phyloP scores from a whole-genome alignment of 805 yeast species.

The Hanseniaspora valbyensis region DNA sequence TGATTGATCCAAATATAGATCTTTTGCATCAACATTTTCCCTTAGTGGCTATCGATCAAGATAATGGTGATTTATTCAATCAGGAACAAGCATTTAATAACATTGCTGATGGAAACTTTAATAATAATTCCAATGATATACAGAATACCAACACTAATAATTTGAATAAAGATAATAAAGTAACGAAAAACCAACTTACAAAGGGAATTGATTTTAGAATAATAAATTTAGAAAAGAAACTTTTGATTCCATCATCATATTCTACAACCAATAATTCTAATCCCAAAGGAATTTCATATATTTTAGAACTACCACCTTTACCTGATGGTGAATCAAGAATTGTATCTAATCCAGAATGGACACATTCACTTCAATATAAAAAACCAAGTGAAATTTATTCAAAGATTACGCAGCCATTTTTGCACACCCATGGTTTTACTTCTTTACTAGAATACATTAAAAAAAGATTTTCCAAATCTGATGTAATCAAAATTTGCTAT shows the following conservation, averaged over 20 bases:
- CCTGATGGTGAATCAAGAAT: not conserved
- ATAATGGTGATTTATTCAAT: constrained; percentile 17
- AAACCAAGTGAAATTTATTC: constrained; percentile 76
- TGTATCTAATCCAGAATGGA: constrained; percentile 23
- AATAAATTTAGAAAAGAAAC: constrained; percentile 1
- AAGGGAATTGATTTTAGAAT: constrained; percentile 24
- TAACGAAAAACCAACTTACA: constrained; percentile 62
- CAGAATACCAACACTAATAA: not conserved
- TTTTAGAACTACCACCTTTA: constrained; percentile 6
- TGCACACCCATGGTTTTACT: constrained; percentile 87
- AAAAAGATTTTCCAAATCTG: constrained; percentile 54
- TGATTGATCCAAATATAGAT: constrained; percentile 21
- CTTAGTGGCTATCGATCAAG: constrained; percentile 23
- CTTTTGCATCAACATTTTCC: constrained; percentile 27
- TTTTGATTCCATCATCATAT: constrained; percentile 11
- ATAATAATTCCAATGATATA: constrained; percentile 25
- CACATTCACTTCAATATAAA: constrained; percentile 33
- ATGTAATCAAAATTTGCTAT: constrained; percentile 71
- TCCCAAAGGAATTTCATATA: constrained; percentile 5
- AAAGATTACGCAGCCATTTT: constrained; percentile 61
- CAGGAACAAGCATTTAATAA: constrained; percentile 17
- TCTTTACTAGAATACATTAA: constrained; percentile 62
- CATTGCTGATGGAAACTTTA: constrained; percentile 3
- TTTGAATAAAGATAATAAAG: constrained; percentile 33
- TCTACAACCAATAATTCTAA: constrained; percentile 18